These are phyloP conservation scores for Chimonanthus salicifolius DNA, from an alignment of 164 flowering plant genomes.

Conservation along the genomic window DNA sequence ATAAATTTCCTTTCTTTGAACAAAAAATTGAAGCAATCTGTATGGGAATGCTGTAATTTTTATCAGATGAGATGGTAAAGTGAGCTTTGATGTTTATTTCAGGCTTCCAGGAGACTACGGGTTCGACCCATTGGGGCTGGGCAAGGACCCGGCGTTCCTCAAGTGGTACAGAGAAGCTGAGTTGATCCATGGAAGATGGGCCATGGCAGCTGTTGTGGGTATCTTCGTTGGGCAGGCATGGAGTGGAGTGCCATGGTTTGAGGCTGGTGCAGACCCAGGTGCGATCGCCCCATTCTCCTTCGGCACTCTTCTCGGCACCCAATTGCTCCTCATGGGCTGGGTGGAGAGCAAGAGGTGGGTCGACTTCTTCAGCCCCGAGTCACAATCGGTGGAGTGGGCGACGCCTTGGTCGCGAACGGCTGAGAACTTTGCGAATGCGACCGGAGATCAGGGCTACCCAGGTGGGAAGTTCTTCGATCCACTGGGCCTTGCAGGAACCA, in stretches of 20 bases:
- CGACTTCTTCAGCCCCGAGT: constrained; percentile 95
- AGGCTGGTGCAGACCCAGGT: constrained; percentile 93
- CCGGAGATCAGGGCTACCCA: constrained; percentile 95
- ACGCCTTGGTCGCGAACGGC: constrained; percentile 92
- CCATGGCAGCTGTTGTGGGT: constrained; percentile 89
- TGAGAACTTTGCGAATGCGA: constrained; percentile 82
- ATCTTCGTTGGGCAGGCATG: constrained; percentile 95
- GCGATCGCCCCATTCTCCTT: constrained; percentile 98
- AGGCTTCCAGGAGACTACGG: constrained; percentile 96
- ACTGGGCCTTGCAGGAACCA: constrained; percentile 57
- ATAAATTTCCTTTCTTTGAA: neutral
- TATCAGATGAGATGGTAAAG: too few relatives aligned
- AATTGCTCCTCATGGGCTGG: constrained; percentile 97
- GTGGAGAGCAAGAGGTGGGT: constrained; percentile 99
- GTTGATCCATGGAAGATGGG: constrained; percentile 98
- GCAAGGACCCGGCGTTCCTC: constrained; percentile 94
- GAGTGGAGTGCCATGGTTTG: constrained; percentile 98
- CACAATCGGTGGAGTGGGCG: constrained; percentile 97
- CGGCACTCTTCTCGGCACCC: constrained; percentile 85
- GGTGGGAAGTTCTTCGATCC: constrained; percentile 98
- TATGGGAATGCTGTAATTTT: too few relatives aligned
- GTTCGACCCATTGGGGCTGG: constrained; percentile 95
- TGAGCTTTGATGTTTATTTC: constrained; percentile 2
- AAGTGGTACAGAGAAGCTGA: constrained; percentile 99
- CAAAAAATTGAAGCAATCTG: neutral